phyloP scores from a whole-genome alignment of 495 filamentous ascomycete genomes.

The Bryoglossum gracile region DNA sequence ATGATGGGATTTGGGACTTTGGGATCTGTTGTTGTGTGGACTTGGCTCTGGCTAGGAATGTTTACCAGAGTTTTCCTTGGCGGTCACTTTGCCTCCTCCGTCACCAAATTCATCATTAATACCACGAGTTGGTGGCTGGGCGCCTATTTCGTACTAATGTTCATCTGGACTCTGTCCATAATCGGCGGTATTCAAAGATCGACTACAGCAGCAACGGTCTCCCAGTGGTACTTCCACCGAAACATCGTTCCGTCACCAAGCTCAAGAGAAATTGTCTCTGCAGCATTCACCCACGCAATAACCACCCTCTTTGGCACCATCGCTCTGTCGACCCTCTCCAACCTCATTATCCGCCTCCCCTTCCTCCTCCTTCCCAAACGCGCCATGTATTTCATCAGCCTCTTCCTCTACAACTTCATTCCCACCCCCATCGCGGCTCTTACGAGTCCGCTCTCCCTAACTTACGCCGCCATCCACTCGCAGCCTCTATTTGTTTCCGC shows the following conservation, averaged over 20 bases:
- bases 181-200: slow-evolving; percentile 80
- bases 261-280: slow-evolving; percentile 69
- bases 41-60: slow-evolving; percentile 95
- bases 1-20: slow-evolving; percentile 73
- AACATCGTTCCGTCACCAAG: slow-evolving; percentile 69
- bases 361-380: slow-evolving; percentile 76
- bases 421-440: slow-evolving; percentile 77
- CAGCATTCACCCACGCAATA: slow-evolving; percentile 69
- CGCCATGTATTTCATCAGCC: slow-evolving; percentile 39
- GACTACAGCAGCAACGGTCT: slow-evolving; percentile 90
- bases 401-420: slow-evolving; percentile 68
- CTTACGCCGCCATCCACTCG: slow-evolving; percentile 91
- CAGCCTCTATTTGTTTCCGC: slow-evolving; percentile 69
- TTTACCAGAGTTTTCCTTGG: slow-evolving; percentile 91
- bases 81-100: slow-evolving; percentile 58
- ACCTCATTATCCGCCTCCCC: slow-evolving; percentile 76
- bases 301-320: slow-evolving; percentile 91
- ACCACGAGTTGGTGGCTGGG: slow-evolving; percentile 87
- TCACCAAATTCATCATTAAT: slow-evolving; percentile 67
- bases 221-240: slow-evolving; percentile 98
- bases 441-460: slow-evolving; percentile 84
- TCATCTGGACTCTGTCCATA: slow-evolving; percentile 87
- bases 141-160: slow-evolving; percentile 82
- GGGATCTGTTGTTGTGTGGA: slow-evolving; percentile 72
- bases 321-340: slow-evolving; percentile 73